phyloP scores from a whole-genome alignment of 2,329 filamentous ascomycete species.

The Chrysoporthe puriensis region DNA sequence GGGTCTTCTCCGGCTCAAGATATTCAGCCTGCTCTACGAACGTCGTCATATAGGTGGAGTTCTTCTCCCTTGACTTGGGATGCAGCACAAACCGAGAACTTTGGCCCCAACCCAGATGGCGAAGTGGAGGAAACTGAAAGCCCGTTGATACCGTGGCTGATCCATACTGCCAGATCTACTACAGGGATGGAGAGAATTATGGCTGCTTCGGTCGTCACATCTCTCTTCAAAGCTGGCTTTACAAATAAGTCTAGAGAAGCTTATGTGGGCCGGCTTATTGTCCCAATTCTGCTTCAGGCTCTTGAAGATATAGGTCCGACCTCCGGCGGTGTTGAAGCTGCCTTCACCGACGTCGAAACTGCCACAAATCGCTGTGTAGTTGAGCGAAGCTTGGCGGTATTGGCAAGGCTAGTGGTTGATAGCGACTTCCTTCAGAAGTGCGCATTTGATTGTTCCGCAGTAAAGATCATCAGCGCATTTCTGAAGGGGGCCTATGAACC shows the following conservation, averaged over 20 bases:
- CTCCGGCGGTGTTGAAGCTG: constrained; percentile 42
- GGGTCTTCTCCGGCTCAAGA: constrained; percentile 45
- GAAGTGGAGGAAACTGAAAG: constrained; percentile 67
- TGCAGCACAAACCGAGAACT: constrained; percentile 36
- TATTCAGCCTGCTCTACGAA: constrained; percentile 38
- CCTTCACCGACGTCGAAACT: constrained; percentile 43
- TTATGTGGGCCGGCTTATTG: constrained; percentile 67
- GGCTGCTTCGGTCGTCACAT: constrained; percentile 70
- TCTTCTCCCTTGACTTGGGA: constrained; percentile 37
- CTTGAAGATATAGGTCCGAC: constrained; percentile 54
- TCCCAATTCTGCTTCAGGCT: constrained; percentile 71
- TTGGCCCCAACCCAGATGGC: constrained; percentile 37
- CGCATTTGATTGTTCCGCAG: constrained; percentile 67
- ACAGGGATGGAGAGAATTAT: constrained; percentile 64
- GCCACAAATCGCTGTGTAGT: constrained; percentile 56
- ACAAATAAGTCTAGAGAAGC: constrained; percentile 66
- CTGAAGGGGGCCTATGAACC: constrained; percentile 57
- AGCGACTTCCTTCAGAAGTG: constrained; percentile 80
- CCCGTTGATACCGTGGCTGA: constrained; percentile 73
- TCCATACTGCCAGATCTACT: constrained; percentile 63
- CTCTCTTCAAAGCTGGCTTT: constrained; percentile 70
- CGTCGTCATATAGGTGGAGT: constrained; percentile 17
- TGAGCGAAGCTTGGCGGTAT: constrained; percentile 73
- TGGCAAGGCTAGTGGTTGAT: constrained; percentile 79
- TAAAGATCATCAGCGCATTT: constrained; percentile 51